Evolutionary conservation across 2,329 filamentous ascomycete genomes (phyloP).

Genomic region (Endoconidiophora polonica): DNA sequence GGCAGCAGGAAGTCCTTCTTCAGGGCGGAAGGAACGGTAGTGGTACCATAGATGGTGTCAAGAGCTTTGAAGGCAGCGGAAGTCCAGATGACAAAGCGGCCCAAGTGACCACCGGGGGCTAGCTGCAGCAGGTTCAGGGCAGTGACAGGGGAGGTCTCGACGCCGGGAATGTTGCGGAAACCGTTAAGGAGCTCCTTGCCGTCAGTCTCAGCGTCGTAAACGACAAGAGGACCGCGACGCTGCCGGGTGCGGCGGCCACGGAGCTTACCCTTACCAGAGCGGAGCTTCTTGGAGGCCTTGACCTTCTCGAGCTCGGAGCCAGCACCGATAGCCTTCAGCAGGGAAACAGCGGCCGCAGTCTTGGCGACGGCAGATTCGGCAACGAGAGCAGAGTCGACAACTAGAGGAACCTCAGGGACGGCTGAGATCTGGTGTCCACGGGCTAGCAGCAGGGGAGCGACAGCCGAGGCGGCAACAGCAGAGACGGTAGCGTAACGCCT

Average conservation of each 20-base stretch:
- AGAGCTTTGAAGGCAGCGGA: constrained; percentile 93
- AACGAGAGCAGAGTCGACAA: constrained; percentile 83
- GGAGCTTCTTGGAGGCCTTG: constrained; percentile 88
- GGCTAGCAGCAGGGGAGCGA: constrained; percentile 84
- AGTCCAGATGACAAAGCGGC: constrained; percentile 98
- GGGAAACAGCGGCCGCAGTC: constrained; percentile 71
- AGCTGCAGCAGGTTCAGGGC: constrained; percentile 97
- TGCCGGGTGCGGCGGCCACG: constrained; percentile 91
- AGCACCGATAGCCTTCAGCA: constrained; percentile 84
- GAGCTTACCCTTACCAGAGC: constrained; percentile 97
- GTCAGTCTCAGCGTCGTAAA: constrained; percentile 92
- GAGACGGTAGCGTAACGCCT: constrained; percentile 97
- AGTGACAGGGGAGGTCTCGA: constrained; percentile 90
- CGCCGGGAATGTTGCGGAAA: constrained; percentile 98
- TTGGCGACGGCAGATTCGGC: constrained; percentile 63
- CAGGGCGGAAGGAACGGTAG: constrained; percentile 71
- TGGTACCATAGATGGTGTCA: constrained; percentile 91
- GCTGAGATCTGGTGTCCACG: constrained; percentile 89
- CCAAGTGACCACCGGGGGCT: constrained; percentile 94
- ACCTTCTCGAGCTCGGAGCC: constrained; percentile 87
- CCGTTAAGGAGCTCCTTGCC: constrained; percentile 85
- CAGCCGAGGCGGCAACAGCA: constrained; percentile 89
- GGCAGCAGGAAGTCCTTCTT: constrained; percentile 99
- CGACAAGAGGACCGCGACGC: constrained; percentile 91
- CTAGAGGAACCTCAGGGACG: constrained; percentile 92